Conservation (phyloP, 1,284 basidiomycete genomes). For the Gastroboletus turbinatus region DNA sequence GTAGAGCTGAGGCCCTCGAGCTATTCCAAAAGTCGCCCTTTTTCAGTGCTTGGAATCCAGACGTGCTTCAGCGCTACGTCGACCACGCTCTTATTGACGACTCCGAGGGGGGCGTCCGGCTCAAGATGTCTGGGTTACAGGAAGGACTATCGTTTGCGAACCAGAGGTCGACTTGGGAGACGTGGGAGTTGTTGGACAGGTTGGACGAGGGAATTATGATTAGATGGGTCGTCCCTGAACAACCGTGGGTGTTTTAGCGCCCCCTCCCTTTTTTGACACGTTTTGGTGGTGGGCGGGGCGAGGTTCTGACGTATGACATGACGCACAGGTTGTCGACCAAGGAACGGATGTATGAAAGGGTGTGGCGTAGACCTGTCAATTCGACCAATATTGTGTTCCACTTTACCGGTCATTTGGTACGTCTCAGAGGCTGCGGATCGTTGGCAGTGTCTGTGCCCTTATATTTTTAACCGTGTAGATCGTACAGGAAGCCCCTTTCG, state of each 20-base stretch:
- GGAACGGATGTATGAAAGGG: conserved; percentile 42
- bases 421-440: conserved; percentile 2
- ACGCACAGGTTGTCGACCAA: conserved; percentile 37
- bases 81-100: conserved; percentile 54
- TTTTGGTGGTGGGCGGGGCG: neutral
- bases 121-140: conserved; percentile 63
- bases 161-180: conserved; percentile 40
- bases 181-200: conserved; percentile 42
- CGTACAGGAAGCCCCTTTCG: conserved; percentile 44
- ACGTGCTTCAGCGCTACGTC: conserved; percentile 67
- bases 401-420: conserved; percentile 59
- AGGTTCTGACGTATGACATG: neutral
- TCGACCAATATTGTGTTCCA: conserved; percentile 56
- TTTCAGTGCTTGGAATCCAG: conserved; percentile 74
- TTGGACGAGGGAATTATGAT: conserved; percentile 52
- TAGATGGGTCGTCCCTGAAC: conserved; percentile 59
- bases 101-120: conserved; percentile 39
- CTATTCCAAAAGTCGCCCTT: conserved; percentile 61
- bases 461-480: conserved; percentile 34
- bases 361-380: conserved; percentile 63
- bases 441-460: neutral
- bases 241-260: conserved; percentile 31
- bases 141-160: conserved; percentile 60
- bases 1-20: conserved; percentile 60
- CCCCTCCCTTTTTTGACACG: neutral